These are phyloP conservation scores for Albophoma yamanashiensis DNA, from an alignment of 2,329 filamentous ascomycete species.

Conservation along the genomic window DNA sequence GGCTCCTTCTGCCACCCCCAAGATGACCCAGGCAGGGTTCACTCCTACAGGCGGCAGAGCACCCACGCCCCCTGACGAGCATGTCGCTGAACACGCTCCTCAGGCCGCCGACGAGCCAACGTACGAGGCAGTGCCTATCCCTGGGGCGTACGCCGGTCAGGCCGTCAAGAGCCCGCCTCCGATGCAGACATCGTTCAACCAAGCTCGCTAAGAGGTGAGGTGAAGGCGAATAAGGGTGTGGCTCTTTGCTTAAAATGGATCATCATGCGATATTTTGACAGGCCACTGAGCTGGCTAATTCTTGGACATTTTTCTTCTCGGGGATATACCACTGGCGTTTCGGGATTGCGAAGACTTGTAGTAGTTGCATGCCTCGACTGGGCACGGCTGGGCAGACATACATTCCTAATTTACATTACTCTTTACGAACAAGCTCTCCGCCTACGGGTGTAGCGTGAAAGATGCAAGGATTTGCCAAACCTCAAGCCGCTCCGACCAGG, in stretches of 20 bases:
- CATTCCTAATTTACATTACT: background rate
- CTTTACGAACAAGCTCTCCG: background rate
- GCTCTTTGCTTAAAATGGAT: background rate
- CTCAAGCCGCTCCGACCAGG: too few species aligned
- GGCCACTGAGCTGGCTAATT: background rate
- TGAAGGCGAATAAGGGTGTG: background rate
- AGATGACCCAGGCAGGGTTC: constrained; percentile 53
- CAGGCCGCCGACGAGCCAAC: constrained; percentile 70
- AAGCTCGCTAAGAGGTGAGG: constrained; percentile 9
- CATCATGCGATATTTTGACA: background rate
- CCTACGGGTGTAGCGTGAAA: background rate
- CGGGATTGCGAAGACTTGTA: background rate
- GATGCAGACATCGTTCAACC: constrained; percentile 31
- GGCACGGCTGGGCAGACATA: background rate
- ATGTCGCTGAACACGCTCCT: constrained; percentile 40
- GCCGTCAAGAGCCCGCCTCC: constrained; percentile 41
- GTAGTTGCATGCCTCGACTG: constrained; percentile 1
- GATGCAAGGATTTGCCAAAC: background rate
- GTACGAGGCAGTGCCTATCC: constrained; percentile 82
- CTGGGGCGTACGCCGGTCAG: constrained; percentile 62
- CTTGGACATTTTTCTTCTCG: constrained; percentile 2
- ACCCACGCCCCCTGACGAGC: constrained; percentile 7
- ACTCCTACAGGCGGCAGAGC: constrained; percentile 27
- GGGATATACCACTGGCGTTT: constrained; percentile 10
- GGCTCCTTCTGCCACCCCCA: constrained; percentile 68